A percentile compares a stretch with the other conserved stretches of the same genome.
Conservation (phyloP, 192 early-diverging fungal species). For the Kappamyces sp. region DNA sequence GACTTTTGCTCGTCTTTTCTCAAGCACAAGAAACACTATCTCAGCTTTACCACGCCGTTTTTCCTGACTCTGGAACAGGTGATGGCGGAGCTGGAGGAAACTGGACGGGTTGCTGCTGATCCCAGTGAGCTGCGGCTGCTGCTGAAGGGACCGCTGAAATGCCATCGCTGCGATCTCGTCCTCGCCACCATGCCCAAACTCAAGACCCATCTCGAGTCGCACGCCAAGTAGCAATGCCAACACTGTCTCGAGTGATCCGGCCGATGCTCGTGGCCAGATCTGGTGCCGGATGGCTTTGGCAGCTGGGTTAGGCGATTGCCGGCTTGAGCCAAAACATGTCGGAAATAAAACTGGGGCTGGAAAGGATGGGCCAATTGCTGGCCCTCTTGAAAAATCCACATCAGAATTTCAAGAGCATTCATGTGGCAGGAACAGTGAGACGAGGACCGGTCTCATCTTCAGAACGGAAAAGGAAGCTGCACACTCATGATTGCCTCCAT, state of each 20-base stretch:
- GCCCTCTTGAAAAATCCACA: slow-evolving; percentile 44
- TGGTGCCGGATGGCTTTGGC: too few relatives aligned
- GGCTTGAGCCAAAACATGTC: too few relatives aligned
- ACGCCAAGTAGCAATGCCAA: too few relatives aligned
- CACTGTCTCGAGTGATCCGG: too few relatives aligned
- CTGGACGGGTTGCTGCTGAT: slow-evolving; percentile 32
- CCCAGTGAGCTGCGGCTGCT: slow-evolving; percentile 7
- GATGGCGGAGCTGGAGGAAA: slow-evolving; percentile 24
- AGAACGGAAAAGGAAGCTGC: slow-evolving; percentile 82
- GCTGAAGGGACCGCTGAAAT: slow-evolving; percentile 39
- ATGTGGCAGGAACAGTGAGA: slow-evolving; percentile 69
- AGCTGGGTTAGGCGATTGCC: too few relatives aligned
- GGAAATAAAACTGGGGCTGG: slow-evolving; percentile 39
- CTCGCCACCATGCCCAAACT: slow-evolving; percentile 38
- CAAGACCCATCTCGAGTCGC: slow-evolving; percentile 37
- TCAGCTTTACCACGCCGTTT: slow-evolving; percentile 57
- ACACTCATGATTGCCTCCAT: slow-evolving; percentile 36
- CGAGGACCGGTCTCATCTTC: too few relatives aligned
- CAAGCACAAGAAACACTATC: slow-evolving; percentile 59
- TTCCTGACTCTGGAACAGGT: slow-evolving; percentile 43
- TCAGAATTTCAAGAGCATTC: slow-evolving; percentile 47
- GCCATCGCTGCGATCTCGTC: slow-evolving; percentile 43
- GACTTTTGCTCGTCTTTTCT: slow-evolving; percentile 48
- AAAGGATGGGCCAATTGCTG: slow-evolving; percentile 48
- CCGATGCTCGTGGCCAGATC: too few relatives aligned